Percentiles rank a stretch among this genome's conserved stretches.
Conservation (phyloP, 164 flowering plant species). For the Malania oleifera region DNA sequence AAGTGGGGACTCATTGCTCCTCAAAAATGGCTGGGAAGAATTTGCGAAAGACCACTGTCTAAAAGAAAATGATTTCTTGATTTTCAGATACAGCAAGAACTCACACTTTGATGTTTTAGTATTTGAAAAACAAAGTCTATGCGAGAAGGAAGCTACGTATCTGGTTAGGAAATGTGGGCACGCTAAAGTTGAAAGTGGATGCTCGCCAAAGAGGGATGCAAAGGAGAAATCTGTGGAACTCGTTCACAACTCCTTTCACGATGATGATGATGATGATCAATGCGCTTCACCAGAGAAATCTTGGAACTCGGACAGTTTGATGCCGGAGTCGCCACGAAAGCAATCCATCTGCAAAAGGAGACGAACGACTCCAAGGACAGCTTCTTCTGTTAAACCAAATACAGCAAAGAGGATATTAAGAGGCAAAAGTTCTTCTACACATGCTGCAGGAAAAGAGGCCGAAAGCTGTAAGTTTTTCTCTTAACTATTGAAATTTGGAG, state of each 20-base stretch:
- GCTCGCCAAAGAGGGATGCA: background rate
- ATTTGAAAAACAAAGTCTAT: conserved; percentile 26
- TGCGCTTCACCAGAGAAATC: conserved; percentile 10
- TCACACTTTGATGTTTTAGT: conserved; percentile 39
- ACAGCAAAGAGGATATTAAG: no score
- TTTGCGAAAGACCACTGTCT: conserved; percentile 36
- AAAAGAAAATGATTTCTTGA: conserved; percentile 30
- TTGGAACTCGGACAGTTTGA: background rate
- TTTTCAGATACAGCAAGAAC: conserved; percentile 33
- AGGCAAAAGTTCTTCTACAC: no score
- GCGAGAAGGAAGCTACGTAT: conserved; percentile 42
- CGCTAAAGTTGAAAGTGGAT: conserved; percentile 6
- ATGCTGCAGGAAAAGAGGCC: no score
- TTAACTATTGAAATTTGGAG: no score
- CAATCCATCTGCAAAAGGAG: no score
- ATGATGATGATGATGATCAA: conserved; percentile 4
- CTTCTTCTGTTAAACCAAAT: no score
- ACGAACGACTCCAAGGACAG: no score
- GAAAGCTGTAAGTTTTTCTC: no score
- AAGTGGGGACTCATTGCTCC: conserved; percentile 15
- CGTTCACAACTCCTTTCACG: background rate
- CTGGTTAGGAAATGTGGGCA: conserved; percentile 26
- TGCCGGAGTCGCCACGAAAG: background rate
- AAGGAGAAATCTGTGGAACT: conserved; percentile 13
- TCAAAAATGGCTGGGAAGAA: conserved; percentile 37